These are phyloP conservation scores for Megacollybia platyphylla DNA, from an alignment of 1,284 basidiomycete species.

Conservation along the genomic window DNA sequence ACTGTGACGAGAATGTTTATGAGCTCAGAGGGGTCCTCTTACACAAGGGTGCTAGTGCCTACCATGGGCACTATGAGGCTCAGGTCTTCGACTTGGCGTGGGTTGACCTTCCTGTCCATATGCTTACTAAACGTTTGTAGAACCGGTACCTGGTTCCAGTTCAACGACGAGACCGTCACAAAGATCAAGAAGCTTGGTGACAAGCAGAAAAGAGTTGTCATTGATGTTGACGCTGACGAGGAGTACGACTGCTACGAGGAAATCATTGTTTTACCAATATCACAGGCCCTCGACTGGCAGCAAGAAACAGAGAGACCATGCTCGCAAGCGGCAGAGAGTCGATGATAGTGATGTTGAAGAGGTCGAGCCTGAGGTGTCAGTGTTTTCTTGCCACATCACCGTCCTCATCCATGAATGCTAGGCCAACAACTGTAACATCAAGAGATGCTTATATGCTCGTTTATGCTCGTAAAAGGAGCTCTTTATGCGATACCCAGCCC, in stretches of 20 bases:
- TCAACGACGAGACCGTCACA: conserved; percentile 75
- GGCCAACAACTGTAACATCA: conserved; percentile 33
- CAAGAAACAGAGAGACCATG: conserved; percentile 14
- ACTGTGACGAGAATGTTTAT: conserved; percentile 33
- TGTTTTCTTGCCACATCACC: background rate
- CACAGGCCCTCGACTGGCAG: conserved; percentile 11
- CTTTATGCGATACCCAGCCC: background rate
- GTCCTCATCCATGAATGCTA: background rate
- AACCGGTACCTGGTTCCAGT: conserved; percentile 72
- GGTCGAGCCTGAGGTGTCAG: conserved; percentile 6
- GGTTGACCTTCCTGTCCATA: conserved; percentile 13
- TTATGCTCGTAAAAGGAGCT: conserved; percentile 40
- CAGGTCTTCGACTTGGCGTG: conserved; percentile 74
- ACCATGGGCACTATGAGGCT: conserved; percentile 88
- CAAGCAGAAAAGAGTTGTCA: conserved; percentile 14
- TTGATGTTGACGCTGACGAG: conserved; percentile 12
- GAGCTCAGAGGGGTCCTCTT: conserved; percentile 73
- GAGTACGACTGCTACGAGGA: conserved; percentile 5
- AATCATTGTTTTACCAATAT: conserved; percentile 2
- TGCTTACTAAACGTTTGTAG: conserved; percentile 20
- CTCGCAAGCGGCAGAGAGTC: conserved; percentile 34
- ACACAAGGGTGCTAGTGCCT: conserved; percentile 79
- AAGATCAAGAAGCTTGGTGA: conserved; percentile 45
- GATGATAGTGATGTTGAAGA: conserved; percentile 55
- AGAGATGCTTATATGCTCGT: conserved; percentile 91